Evolutionary conservation across 2,329 filamentous ascomycete species (phyloP), one percentile per base, ranked within the genome.

Genomic region (Sporothrix brasiliensis): DNA sequence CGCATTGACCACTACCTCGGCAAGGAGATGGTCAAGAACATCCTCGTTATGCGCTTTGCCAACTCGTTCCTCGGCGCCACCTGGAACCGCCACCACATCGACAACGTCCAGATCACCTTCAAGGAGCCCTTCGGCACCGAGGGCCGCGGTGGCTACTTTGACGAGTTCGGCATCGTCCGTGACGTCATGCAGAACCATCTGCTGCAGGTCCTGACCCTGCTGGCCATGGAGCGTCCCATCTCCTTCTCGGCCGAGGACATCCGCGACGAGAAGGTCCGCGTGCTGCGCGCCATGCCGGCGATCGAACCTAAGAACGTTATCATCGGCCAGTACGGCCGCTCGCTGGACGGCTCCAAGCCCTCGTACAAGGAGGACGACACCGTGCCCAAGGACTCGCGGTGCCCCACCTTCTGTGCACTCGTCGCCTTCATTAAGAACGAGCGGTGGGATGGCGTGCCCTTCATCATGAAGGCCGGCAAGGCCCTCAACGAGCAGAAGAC

Each of bases 1-100:
- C 93, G 95, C 79, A 99, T 99, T 78, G 95, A 99, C 81, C 95
- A 99, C 84, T 99, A 99, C 82, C 89, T 99, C 63, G 96, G 96
- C 77, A 99, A 99, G 87, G 95, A 99, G 84, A 99, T 99, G 95
- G 95, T 99, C 78, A 99, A 99, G 89, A 99, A 99, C 84, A 96
- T 99, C 76, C 87, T 99, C 75, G 97, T 99, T 76, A 88, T 99
- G 75, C 89, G 96, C 79, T 99, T 99, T 79, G 96, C 95, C 77
- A 99, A 99, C 85, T 94, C 97, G 76, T 99, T 99, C 87, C 92
- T 99, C 77, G 94, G 94, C 75, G 94, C 95, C 56, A 99, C 94
- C 72, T 99, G 95, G 95, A 99, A 98, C 86, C 89, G 95, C 76
- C 94, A 97, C 81, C 94, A 98, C 86, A 99, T 99, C 83, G 95